A percentile compares a stretch with the other conserved stretches of the same genome.
phyloP scores from a whole-genome alignment of 805 yeast species.

The Lipomyces spencermartinsiae region DNA sequence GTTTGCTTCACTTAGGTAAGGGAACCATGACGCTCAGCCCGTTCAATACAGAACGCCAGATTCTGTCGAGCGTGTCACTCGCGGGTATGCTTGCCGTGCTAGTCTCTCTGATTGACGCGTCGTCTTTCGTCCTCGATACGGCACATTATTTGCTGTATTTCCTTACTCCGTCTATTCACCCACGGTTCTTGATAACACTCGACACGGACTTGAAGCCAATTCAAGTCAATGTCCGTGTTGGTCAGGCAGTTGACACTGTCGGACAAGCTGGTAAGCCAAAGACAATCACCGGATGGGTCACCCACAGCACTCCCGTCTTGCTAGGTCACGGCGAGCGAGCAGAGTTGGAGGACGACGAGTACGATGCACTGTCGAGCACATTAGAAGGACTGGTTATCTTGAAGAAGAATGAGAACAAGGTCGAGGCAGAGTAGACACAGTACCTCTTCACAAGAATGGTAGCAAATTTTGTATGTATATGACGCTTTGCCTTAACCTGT shows the following conservation, averaged over 20 bases:
- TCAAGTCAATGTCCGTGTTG: conserved; percentile 96
- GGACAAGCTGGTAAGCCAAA: conserved; percentile 99
- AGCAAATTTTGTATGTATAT: not conserved
- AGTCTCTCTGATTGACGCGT: conserved; percentile 85
- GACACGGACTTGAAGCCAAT: conserved; percentile 90
- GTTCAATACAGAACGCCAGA: conserved; percentile 85
- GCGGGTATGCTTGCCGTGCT: conserved; percentile 87
- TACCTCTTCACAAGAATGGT: not conserved
- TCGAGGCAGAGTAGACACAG: conserved; percentile 21
- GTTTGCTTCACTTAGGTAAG: conserved; percentile 92
- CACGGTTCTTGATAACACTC: conserved; percentile 90
- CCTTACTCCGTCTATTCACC: conserved; percentile 86
- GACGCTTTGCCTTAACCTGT: not conserved
- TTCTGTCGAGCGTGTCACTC: conserved; percentile 83
- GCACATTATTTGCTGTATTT: conserved; percentile 82
- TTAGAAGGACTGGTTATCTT: conserved; percentile 93
- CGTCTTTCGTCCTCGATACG: conserved; percentile 72
- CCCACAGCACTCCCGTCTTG: conserved; percentile 96
- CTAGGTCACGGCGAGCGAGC: conserved; percentile 95
- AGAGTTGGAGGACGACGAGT: conserved; percentile 93
- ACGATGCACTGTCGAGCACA: conserved; percentile 76
- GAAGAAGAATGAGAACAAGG: conserved; percentile 63
- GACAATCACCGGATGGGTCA: conserved; percentile 99
- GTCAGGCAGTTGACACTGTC: conserved; percentile 98
- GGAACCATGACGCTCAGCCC: conserved; percentile 92